phyloP scores from a whole-genome alignment of 2,329 filamentous ascomycete genomes.

The Fusarium pilosicola region DNA sequence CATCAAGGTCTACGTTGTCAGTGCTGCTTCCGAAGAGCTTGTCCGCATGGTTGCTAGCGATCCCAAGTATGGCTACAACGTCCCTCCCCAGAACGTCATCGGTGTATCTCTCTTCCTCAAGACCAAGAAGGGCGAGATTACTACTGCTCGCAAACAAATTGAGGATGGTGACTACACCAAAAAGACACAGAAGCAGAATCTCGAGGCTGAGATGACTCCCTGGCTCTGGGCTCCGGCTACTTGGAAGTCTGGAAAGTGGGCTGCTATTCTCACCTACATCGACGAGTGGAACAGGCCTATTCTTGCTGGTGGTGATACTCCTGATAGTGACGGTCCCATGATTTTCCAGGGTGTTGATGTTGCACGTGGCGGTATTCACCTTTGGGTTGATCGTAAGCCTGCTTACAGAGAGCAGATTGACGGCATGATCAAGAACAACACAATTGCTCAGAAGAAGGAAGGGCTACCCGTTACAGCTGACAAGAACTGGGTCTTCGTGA shows the following conservation, averaged over 20 bases:
- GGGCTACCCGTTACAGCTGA: constrained; percentile 53
- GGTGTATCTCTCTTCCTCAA: constrained; percentile 53
- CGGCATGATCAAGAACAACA: constrained; percentile 50
- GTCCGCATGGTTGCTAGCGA: constrained; percentile 59
- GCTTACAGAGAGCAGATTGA: constrained; percentile 49
- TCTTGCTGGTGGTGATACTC: constrained; percentile 56
- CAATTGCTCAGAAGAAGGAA: constrained; percentile 48
- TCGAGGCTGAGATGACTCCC: constrained; percentile 53
- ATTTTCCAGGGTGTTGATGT: constrained; percentile 57
- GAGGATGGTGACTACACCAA: constrained; percentile 49
- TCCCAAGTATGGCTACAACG: constrained; percentile 57
- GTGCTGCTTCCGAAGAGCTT: constrained; percentile 55
- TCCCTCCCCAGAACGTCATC: constrained; percentile 56
- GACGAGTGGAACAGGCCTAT: constrained; percentile 56
- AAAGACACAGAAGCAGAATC: constrained; percentile 44
- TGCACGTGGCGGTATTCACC: constrained; percentile 52
- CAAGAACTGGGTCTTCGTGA: constrained; percentile 58
- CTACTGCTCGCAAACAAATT: constrained; percentile 54
- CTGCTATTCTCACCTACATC: constrained; percentile 55
- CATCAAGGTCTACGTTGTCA: constrained; percentile 56
- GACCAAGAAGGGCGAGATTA: constrained; percentile 46
- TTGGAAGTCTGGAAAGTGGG: constrained; percentile 57
- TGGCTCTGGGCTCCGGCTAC: constrained; percentile 56
- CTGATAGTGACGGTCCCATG: constrained; percentile 56
- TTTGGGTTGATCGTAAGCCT: constrained; percentile 55